Evolutionary conservation across 345 rosid species (phyloP).

Genomic region (Pelargonium nanum): DNA sequence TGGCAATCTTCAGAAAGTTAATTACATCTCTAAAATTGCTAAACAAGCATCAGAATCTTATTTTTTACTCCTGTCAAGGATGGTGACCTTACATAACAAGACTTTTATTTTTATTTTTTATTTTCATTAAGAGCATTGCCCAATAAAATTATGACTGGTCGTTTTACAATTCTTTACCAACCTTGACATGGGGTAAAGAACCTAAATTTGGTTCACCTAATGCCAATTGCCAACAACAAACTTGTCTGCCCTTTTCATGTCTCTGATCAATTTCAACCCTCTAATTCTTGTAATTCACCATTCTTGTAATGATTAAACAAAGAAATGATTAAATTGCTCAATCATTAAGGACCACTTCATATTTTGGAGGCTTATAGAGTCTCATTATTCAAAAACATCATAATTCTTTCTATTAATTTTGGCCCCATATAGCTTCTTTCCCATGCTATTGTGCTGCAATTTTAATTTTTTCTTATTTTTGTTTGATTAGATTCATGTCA

Average conservation of each 20-base stretch:
- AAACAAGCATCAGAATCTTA: background rate
- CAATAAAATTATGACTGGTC: background rate
- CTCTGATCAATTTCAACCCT: background rate
- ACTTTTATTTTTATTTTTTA: conserved; percentile 2
- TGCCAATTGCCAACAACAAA: background rate
- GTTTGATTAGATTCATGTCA: background rate
- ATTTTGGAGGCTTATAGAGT: background rate
- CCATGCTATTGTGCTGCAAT: too few relatives aligned
- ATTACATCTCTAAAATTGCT: too few relatives aligned
- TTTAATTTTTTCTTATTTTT: too few relatives aligned
- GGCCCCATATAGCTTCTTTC: background rate
- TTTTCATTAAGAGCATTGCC: conserved; percentile 8
- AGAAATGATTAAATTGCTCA: too few relatives aligned
- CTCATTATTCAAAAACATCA: background rate
- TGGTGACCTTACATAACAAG: conserved; percentile 22
- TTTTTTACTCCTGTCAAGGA: conserved; percentile 11
- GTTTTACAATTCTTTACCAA: background rate
- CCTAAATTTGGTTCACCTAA: background rate
- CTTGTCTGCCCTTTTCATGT: background rate
- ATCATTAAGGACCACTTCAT: too few relatives aligned
- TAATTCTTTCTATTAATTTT: background rate
- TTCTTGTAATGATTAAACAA: background rate
- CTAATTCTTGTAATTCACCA: background rate
- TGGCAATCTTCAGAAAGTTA: too few relatives aligned
- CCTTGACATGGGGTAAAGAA: background rate